Percentiles rank a stretch among this genome's conserved stretches.
Conservation (phyloP, 2,329 filamentous ascomycete species). For the Stagonosporopsis chrysanthemi region DNA sequence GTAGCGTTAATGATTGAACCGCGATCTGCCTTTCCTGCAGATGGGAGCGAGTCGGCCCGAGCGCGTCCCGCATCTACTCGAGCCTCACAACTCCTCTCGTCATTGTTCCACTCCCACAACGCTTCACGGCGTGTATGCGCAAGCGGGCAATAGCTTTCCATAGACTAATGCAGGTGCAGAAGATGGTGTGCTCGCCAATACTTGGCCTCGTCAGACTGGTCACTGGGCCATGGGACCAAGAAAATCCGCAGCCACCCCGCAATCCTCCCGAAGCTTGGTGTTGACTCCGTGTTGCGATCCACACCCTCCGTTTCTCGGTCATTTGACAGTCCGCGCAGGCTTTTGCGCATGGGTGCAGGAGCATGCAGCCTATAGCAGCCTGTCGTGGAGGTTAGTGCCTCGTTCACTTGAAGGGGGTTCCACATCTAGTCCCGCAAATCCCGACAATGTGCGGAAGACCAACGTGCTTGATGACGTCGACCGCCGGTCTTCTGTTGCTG, state of each 20-base stretch:
- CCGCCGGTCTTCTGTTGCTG: slow-evolving; percentile 8
- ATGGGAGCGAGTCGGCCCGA: not conserved
- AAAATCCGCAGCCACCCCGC: slow-evolving; percentile 17
- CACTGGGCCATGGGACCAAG: not conserved
- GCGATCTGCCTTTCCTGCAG: not conserved
- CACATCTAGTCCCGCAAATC: not conserved
- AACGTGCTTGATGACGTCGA: slow-evolving; percentile 34
- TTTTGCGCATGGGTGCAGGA: not conserved
- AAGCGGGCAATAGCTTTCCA: not conserved
- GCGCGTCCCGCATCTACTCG: not conserved
- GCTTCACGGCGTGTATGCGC: not conserved
- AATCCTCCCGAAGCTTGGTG: slow-evolving; percentile 13
- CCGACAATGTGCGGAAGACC: slow-evolving; percentile 5
- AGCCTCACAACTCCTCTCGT: not conserved
- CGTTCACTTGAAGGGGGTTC: not conserved
- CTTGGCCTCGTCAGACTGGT: slow-evolving; percentile 10
- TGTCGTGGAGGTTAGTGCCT: not conserved
- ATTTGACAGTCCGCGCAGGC: slow-evolving; percentile 7
- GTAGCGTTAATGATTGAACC: not conserved
- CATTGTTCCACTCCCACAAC: not conserved
- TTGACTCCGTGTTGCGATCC: slow-evolving; percentile 11
- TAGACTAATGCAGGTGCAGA: not conserved
- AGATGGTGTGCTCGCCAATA: not conserved
- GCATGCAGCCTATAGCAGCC: slow-evolving; percentile 5
- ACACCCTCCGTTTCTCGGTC: slow-evolving; percentile 13